phyloP scores from a whole-genome alignment of 2,329 filamentous ascomycete genomes.

The Cladosporium sp. region DNA sequence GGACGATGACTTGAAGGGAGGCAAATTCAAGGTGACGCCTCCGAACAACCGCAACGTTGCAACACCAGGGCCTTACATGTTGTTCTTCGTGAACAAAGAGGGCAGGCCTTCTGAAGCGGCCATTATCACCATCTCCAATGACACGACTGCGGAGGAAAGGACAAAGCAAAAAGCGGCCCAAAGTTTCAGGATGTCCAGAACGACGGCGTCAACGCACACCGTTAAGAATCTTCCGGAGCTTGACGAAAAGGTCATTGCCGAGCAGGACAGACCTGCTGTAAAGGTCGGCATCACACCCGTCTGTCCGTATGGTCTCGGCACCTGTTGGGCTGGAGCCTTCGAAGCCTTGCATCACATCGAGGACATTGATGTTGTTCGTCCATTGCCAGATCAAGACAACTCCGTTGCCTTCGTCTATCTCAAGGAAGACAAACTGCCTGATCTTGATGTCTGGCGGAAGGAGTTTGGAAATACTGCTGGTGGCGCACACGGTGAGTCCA shows the following conservation, averaged over 20 bases:
- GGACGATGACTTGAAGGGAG: not conserved
- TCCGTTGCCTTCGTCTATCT: constrained; percentile 1
- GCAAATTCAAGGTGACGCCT: not conserved
- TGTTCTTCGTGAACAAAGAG: not conserved
- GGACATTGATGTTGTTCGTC: not conserved
- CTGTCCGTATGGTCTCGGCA: constrained; percentile 3
- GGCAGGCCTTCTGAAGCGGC: not conserved
- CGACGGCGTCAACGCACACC: not conserved
- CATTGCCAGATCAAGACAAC: not conserved
- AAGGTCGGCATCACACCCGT: not conserved
- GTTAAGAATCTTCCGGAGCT: not conserved
- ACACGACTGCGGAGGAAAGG: not conserved
- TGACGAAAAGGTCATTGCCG: not conserved
- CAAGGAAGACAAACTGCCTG: not conserved
- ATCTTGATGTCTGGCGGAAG: constrained; percentile 2
- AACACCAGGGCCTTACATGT: not conserved
- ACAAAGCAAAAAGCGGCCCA: too few species aligned
- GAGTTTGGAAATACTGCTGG: not conserved
- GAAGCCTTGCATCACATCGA: not conserved
- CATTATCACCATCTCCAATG: not conserved
- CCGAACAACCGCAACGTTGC: not conserved
- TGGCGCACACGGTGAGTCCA: not conserved
- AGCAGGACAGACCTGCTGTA: not conserved
- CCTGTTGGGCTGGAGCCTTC: constrained; percentile 3
- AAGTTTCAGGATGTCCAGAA: too few species aligned